Evolutionary conservation across 108 stramenopile species (phyloP).

Genomic region (Pelagomonas calceolata): DNA sequence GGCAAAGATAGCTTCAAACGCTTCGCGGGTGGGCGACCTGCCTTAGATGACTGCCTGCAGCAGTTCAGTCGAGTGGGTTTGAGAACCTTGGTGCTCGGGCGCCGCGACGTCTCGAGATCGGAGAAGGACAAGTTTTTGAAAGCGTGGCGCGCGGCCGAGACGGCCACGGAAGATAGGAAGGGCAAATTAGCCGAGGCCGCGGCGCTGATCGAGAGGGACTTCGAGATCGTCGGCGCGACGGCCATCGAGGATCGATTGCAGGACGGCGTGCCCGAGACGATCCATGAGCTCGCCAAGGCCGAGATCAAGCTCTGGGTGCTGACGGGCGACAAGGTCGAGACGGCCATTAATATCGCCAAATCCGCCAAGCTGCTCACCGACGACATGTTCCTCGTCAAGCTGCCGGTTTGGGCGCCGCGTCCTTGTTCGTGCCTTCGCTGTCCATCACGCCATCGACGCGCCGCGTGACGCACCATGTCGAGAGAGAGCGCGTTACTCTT

Average conservation of each 20-base stretch:
- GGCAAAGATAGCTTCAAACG: conserved; percentile 5
- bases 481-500: no score
- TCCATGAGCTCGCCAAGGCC: conserved; percentile 72
- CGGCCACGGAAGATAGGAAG: neutral
- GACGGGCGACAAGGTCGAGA: conserved; percentile 95
- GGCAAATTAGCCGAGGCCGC: conserved; percentile 56
- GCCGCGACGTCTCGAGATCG: conserved; percentile 3
- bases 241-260: conserved; percentile 96
- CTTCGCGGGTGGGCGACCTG: conserved; percentile 1
- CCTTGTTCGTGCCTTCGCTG: no score
- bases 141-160: neutral
- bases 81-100: conserved; percentile 41
- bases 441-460: no score
- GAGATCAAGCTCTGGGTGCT: conserved; percentile 94
- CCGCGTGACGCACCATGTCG: no score
- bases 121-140: neutral
- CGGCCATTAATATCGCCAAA: conserved; percentile 94
- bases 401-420: no score
- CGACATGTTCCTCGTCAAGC: conserved; percentile 78
- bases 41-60: conserved; percentile 21
- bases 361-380: conserved; percentile 74
- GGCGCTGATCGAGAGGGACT: conserved; percentile 59
- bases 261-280: conserved; percentile 84
- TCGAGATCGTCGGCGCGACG: conserved; percentile 83
- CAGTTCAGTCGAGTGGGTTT: conserved; percentile 40